A percentile compares a stretch with the other conserved stretches of the same genome.
Conservation (phyloP, 2,329 filamentous ascomycete genomes). For the Pezicula carpinea region DNA sequence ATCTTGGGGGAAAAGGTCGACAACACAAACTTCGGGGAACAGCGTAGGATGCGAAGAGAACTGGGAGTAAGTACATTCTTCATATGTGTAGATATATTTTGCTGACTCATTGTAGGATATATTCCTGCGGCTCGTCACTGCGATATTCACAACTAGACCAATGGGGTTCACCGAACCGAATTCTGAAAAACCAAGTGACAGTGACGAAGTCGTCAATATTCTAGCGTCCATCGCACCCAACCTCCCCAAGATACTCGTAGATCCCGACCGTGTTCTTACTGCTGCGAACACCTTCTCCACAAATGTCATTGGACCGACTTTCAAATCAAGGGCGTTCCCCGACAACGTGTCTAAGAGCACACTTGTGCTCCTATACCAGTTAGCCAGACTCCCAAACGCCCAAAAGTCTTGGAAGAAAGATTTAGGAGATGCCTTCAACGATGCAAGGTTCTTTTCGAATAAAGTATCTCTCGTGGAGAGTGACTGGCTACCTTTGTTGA, state of each 20-base stretch:
- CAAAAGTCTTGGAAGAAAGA: constrained; percentile 94
- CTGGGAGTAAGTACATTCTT: constrained; percentile 60
- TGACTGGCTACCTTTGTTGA: constrained; percentile 79
- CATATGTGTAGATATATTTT: background rate
- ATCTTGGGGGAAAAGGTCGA: constrained; percentile 93
- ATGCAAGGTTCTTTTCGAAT: constrained; percentile 77
- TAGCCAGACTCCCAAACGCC: constrained; percentile 72
- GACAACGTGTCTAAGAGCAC: constrained; percentile 72
- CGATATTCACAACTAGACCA: constrained; percentile 89
- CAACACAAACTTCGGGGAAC: constrained; percentile 95
- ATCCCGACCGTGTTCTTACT: constrained; percentile 75
- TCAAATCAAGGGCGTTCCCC: constrained; percentile 83
- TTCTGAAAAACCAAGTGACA: constrained; percentile 30
- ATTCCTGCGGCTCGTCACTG: constrained; percentile 80
- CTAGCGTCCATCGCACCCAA: constrained; percentile 75
- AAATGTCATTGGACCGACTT: constrained; percentile 74
- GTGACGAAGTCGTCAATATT: constrained; percentile 74
- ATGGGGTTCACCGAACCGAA: constrained; percentile 63
- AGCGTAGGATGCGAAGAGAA: constrained; percentile 85
- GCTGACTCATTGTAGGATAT: constrained; percentile 62
- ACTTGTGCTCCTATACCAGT: constrained; percentile 68
- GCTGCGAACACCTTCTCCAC: constrained; percentile 78
- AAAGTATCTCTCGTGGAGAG: constrained; percentile 59
- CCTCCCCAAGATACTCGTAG: constrained; percentile 76
- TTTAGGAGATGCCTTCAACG: constrained; percentile 85